A percentile compares a stretch with the other conserved stretches of the same genome.
Conservation (phyloP, 768 basidiomycete genomes). For the Boletus fagicola region DNA sequence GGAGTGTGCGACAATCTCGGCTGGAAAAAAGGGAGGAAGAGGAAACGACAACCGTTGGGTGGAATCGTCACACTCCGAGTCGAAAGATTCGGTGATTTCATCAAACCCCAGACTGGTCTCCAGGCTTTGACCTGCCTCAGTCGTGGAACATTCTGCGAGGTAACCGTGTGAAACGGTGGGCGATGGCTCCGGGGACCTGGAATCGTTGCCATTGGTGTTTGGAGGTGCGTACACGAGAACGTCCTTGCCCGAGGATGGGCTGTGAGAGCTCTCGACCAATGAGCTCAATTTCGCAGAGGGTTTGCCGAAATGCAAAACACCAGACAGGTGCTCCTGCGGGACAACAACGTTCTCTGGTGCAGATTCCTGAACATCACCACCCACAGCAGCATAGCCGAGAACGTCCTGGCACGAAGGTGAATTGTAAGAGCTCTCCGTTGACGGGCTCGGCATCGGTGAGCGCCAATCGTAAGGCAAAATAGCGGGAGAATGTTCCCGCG, state of each 20-base stretch:
- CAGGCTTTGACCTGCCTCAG: not conserved
- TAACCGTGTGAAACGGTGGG: not conserved
- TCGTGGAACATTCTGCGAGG: not conserved
- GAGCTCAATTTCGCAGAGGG: not conserved
- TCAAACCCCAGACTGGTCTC: not conserved
- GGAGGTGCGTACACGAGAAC: not conserved
- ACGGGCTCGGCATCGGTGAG: not conserved
- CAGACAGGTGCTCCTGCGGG: not conserved
- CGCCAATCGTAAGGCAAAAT: not conserved
- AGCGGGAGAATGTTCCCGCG: not conserved
- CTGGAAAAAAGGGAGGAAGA: slow-evolving; percentile 11
- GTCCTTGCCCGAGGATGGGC: not conserved
- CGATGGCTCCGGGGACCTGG: not conserved
- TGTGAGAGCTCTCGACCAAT: not conserved
- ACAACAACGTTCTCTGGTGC: not conserved
- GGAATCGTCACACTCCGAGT: not conserved
- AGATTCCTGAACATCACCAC: not conserved
- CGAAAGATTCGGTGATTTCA: not conserved
- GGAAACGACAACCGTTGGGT: slow-evolving; percentile 22
- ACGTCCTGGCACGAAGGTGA: not conserved
- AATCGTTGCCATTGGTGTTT: not conserved
- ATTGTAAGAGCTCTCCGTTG: not conserved
- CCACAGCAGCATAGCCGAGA: not conserved
- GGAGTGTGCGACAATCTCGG: slow-evolving; percentile 4
- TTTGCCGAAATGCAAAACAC: not conserved